Base-by-base conservation (phyloP, 208 protist genomes). In the Crithidia expoeki region DNA sequence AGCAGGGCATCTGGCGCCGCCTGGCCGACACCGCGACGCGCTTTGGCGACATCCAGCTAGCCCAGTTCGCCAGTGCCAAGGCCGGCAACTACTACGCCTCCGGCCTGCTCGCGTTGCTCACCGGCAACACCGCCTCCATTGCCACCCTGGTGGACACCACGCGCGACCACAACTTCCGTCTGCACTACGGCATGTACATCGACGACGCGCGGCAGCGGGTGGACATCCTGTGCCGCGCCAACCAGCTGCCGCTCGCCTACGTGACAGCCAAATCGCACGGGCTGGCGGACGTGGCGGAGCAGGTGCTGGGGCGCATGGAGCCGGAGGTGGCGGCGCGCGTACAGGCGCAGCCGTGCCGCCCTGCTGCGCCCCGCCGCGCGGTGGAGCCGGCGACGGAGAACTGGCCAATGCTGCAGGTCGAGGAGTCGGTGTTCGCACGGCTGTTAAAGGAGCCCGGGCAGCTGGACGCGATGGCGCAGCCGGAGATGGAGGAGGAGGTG, bases 21-120 rank as follows among this genome's bases (percentile, higher is more conserved):
- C 92, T 99, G 14, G 97, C 94, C 25, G 85, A 90, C 21, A 96
- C 93, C 33, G 98, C 98, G 9, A 86, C 98, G 27, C 72, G 55
- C 65, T 97, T 98, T 71, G 98, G 98, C 60, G 98, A 99, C 76
- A 80, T 97, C 59, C 79, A 97, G 69, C 86, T 99, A 25, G 96
- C 98, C 4, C 98, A 99, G 80, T 96, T 98, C 74, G 88, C 96
- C 19, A 97, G 97, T 76, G 85, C 94, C 65, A 96, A 96, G 67
- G 97, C 95, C n/a, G 94, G 94, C 57, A 90, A 97, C 74, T 94
- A 97, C 74, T 92, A 98, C 67, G 65, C 77, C 25, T 84, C 98
- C 10, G 95, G 84, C 3, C 97, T 99, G 75, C 87, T 99, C 16
- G 98, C 98, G 30, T 73, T 99, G 21, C 84, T 99, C 59, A 98